These are phyloP conservation scores for Coniferiporia weirii DNA, from an alignment of 1,284 basidiomycete species.

Conservation along the genomic window DNA sequence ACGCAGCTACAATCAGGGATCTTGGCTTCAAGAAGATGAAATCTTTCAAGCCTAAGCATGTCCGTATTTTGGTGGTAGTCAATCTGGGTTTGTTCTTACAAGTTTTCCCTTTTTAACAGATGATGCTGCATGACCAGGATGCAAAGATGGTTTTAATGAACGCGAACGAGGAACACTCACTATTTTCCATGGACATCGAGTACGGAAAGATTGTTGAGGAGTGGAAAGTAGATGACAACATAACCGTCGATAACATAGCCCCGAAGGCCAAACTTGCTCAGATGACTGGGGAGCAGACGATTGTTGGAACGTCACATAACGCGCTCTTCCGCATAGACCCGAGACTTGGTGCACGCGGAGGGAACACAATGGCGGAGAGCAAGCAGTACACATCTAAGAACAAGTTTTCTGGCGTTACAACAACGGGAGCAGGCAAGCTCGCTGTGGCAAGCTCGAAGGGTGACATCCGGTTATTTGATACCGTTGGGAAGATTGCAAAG, in stretches of 20 bases:
- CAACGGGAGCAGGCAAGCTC: conserved; percentile 82
- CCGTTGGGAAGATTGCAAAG: conserved; percentile 98
- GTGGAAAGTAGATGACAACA: conserved; percentile 92
- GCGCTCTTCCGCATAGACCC: conserved; percentile 98
- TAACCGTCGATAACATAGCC: conserved; percentile 84
- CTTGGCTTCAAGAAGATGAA: conserved; percentile 81
- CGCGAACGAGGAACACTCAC: conserved; percentile 74
- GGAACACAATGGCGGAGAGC: conserved; percentile 90
- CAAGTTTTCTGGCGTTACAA: conserved; percentile 90
- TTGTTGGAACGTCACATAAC: conserved; percentile 92
- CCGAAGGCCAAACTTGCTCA: conserved; percentile 95
- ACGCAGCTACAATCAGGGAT: conserved; percentile 85
- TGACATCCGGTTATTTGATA: conserved; percentile 93
- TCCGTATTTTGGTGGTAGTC: conserved; percentile 30
- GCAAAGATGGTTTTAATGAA: conserved; percentile 94
- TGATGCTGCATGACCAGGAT: conserved; percentile 98
- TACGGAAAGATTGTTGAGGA: conserved; percentile 97
- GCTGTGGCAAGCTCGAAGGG: conserved; percentile 96
- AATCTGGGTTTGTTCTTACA: background rate
- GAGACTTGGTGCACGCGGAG: conserved; percentile 58
- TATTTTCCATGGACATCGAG: conserved; percentile 93
- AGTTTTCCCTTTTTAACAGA: conserved; percentile 39
- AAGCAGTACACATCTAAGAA: conserved; percentile 97
- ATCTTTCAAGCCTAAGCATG: conserved; percentile 83
- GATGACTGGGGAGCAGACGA: conserved; percentile 88